Percentiles rank a stretch among this genome's conserved stretches.
phyloP scores from a whole-genome alignment of 768 basidiomycete species.

The Tulasnella sp. region DNA sequence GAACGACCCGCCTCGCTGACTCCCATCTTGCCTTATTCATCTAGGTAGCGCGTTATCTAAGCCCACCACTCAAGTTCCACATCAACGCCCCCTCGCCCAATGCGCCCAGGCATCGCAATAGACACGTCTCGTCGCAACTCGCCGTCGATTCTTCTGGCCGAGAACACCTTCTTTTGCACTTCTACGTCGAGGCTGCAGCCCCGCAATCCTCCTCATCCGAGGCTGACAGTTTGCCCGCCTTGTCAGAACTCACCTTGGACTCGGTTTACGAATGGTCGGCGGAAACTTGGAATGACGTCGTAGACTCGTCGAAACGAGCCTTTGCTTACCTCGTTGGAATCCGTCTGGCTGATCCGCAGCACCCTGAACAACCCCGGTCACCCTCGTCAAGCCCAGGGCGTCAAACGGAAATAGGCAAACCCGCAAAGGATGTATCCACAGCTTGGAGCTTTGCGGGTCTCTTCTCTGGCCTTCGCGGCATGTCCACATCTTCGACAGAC shows the following conservation, averaged over 20 bases:
- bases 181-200: constrained; percentile 65
- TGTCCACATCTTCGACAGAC: background rate
- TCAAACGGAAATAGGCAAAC: constrained; percentile 22
- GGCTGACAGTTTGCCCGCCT: background rate
- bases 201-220: constrained; percentile 34
- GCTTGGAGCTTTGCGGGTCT: constrained; percentile 27
- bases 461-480: constrained; percentile 17
- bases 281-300: constrained; percentile 40
- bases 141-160: constrained; percentile 66
- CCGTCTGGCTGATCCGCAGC: constrained; percentile 34
- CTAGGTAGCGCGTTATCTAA: constrained; percentile 67
- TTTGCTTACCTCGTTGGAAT: constrained; percentile 75
- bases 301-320: constrained; percentile 52
- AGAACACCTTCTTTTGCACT: constrained; percentile 80
- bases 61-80: constrained; percentile 66
- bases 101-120: constrained; percentile 76
- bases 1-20: background rate
- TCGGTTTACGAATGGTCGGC: constrained; percentile 34
- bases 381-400: background rate
- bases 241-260: constrained; percentile 13
- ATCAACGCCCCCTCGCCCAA: constrained; percentile 72
- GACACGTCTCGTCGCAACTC: constrained; percentile 75
- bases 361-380: background rate
- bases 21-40: constrained; percentile 12
- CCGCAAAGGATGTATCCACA: constrained; percentile 1